Base-by-base conservation (phyloP, 305 asterid genomes). In the Lippia alba region DNA sequence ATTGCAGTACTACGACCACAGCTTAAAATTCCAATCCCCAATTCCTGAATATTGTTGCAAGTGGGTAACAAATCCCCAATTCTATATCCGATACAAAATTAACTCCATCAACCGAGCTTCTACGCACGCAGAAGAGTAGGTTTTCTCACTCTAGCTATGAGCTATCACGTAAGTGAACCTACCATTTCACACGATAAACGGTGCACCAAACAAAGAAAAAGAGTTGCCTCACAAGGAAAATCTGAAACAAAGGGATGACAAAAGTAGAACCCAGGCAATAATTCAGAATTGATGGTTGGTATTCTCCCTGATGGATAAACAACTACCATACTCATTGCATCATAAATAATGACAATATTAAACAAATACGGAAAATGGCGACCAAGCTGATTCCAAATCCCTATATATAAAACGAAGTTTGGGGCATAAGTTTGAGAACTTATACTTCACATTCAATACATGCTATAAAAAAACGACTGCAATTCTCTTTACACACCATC, bases 401-500 rank as follows among this genome's bases (percentile, higher is more conserved):
- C 40, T n/a, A 24, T 24, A 24, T 24, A 24, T 24, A 24, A 24
- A 24, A 24, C 1, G 30, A 24, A 24, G 30, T 24, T 24, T 24
- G 30, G 30, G 30, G 30, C 30, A 24, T 24, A 24, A 24, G 30
- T 24, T 24, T 24, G 30, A 24, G 3, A 24, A 24, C 30, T 3
- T 64, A 16, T 62, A 51, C 36, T 55, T 48, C 69, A 65, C 20
- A 55, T 51, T 14, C 18, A 59, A 44, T 70, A 41, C 57, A 60
- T 12, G 56, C 56, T 65, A 51, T 34, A 60, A 46, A 67, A 56
- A 66, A 61, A 32, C 70, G 61, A 53, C 51, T 58, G 66, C 66
- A 9, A 54, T 56, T 56, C 58, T 73, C 64, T 71, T 67, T 68
- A 59, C 74, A 79, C 69, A 67, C 78, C 78, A 66, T 67, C 72